phyloP scores from a whole-genome alignment of 345 rosid genomes.

The Acer negundo region DNA sequence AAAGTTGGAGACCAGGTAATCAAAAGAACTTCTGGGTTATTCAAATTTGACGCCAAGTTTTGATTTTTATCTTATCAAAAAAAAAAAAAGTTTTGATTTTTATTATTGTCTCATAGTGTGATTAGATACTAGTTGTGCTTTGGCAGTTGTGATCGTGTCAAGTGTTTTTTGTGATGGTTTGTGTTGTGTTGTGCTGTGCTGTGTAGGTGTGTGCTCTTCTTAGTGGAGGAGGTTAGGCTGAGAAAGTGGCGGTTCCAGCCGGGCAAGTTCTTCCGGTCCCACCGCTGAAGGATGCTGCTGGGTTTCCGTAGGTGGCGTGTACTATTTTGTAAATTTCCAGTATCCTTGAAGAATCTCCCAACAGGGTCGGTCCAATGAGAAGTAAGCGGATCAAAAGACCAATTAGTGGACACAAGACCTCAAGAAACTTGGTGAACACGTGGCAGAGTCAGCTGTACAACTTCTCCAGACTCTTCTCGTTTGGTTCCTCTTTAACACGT shows the following conservation, averaged over 20 bases:
- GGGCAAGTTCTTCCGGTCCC: slow-evolving; percentile 65
- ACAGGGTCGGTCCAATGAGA: slow-evolving; percentile 24
- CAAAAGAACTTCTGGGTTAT: not conserved
- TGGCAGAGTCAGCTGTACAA: too few relatives aligned
- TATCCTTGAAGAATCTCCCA: slow-evolving; percentile 13
- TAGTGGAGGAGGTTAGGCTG: slow-evolving; percentile 68
- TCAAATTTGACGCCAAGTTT: not conserved
- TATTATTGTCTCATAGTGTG: not conserved
- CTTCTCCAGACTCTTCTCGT: not conserved
- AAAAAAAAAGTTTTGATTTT: too few relatives aligned
- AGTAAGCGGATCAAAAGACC: not conserved
- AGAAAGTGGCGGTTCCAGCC: slow-evolving; percentile 66
- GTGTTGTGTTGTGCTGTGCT: not conserved
- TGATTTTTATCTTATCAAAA: too few relatives aligned
- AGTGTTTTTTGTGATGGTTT: not conserved
- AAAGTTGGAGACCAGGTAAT: slow-evolving; percentile 76
- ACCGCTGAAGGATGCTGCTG: slow-evolving; percentile 53
- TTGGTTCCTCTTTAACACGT: not conserved
- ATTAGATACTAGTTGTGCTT: too few relatives aligned
- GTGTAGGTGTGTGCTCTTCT: slow-evolving; percentile 76
- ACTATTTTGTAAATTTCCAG: slow-evolving; percentile 87
- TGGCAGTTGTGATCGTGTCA: not conserved
- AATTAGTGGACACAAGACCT: not conserved
- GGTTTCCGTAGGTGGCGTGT: slow-evolving; percentile 67
- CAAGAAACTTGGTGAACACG: not conserved